phyloP scores from a whole-genome alignment of 768 basidiomycete species.

The Plicaturopsis crispa region DNA sequence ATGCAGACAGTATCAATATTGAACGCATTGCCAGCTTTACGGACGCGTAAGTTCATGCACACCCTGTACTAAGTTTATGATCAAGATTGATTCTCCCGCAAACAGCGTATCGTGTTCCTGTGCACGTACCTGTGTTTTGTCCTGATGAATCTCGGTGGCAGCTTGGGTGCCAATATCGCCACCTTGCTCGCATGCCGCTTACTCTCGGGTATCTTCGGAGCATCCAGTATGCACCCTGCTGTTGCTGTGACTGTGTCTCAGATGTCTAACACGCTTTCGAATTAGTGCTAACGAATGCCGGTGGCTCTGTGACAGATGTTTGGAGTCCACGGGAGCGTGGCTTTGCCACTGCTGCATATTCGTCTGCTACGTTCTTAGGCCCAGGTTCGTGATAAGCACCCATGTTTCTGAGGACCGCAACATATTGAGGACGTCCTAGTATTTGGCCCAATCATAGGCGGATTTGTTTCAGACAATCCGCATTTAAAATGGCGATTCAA shows the following conservation, averaged over 20 bases:
- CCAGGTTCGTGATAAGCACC: too few relatives aligned
- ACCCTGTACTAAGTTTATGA: too few relatives aligned
- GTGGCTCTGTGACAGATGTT: conserved; percentile 50
- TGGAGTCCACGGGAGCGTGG: conserved; percentile 55
- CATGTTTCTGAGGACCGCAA: too few relatives aligned
- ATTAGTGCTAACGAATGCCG: conserved; percentile 50
- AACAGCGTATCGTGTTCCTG: conserved; percentile 49
- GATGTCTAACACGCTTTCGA: conserved; percentile 6
- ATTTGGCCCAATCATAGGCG: conserved; percentile 66
- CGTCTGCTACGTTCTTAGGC: conserved; percentile 50
- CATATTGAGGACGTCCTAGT: too few relatives aligned
- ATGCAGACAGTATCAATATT: too few relatives aligned
- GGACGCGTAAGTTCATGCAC: too few relatives aligned
- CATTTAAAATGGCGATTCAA: conserved; percentile 52
- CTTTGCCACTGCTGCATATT: conserved; percentile 52
- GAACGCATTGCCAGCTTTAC: too few relatives aligned
- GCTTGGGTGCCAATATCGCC: conserved; percentile 38
- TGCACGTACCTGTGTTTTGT: conserved; percentile 42
- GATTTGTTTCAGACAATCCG: conserved; percentile 42
- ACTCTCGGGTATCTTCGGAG: conserved; percentile 51
- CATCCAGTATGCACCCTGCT: conserved; percentile 34
- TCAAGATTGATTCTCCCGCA: too few relatives aligned
- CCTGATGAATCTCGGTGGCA: conserved; percentile 48
- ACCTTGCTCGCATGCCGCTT: conserved; percentile 45
- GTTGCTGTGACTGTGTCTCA: conserved; percentile 3